These are phyloP conservation scores for Aureobasidium sp. DNA, from an alignment of 2,329 filamentous ascomycete species.

Conservation along the genomic window DNA sequence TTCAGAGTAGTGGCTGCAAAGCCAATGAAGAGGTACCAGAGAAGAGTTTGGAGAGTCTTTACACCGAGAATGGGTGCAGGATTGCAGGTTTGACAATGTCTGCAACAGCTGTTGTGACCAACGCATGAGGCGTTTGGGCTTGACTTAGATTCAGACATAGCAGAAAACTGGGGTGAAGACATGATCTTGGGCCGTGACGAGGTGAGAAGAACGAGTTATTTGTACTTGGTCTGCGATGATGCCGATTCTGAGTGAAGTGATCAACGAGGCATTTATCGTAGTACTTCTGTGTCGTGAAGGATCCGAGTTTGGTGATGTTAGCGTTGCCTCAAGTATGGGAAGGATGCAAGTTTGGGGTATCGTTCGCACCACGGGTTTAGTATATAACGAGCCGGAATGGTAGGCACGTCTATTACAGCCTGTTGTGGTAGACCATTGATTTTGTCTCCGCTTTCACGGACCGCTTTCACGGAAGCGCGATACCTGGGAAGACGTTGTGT, in stretches of 20 bases:
- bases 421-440: background rate
- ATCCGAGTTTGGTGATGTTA: background rate
- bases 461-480: background rate
- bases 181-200: background rate
- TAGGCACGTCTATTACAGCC: background rate
- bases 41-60: background rate
- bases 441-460: background rate
- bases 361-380: background rate
- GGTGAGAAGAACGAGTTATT: background rate
- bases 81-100: background rate
- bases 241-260: background rate
- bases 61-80: background rate
- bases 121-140: background rate
- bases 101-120: background rate
- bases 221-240: background rate
- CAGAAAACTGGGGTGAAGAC: background rate
- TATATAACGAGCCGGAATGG: background rate
- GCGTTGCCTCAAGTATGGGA: background rate
- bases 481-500: background rate
- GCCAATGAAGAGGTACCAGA: background rate
- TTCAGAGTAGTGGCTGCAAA: background rate
- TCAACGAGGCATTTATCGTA: background rate
- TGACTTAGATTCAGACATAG: background rate
- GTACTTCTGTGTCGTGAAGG: background rate
- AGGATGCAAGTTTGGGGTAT: background rate